Evolutionary conservation across 2,329 filamentous ascomycete species (phyloP).

Genomic region (Fusarium bulbicola): DNA sequence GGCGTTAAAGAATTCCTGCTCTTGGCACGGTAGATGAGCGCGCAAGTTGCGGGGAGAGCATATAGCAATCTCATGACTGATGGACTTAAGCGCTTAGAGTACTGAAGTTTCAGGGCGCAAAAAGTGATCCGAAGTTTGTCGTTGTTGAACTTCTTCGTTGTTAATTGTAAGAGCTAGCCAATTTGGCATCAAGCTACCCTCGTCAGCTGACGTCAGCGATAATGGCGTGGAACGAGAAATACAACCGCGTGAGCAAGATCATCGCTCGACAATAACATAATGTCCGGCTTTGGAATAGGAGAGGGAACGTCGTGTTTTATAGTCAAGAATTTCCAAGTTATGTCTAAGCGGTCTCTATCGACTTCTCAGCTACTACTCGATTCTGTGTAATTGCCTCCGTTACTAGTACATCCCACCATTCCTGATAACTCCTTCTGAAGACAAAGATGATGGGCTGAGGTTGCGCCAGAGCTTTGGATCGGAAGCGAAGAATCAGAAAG

Average conservation of each 20-base stretch:
- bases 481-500: not conserved
- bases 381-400: not conserved
- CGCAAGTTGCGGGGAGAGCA: constrained; percentile 65
- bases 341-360: not conserved
- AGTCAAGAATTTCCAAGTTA: not conserved
- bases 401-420: too few relatives aligned
- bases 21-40: constrained; percentile 73
- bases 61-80: constrained; percentile 64
- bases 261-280: not conserved
- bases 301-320: not conserved
- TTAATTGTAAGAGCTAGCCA: constrained; percentile 4
- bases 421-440: too few relatives aligned
- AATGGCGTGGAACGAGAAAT: not conserved
- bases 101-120: not conserved
- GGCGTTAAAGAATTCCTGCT: constrained; percentile 82
- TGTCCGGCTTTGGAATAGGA: not conserved
- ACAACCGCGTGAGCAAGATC: not conserved
- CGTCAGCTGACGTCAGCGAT: constrained; percentile 36
- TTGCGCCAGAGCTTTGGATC: not conserved
- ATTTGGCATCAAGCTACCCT: constrained; percentile 20
- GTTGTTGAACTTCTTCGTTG: constrained; percentile 9
- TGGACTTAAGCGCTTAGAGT: constrained; percentile 15
- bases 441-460: not conserved
- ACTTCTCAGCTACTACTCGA: not conserved
- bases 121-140: not conserved